Conservation (phyloP, 1,284 basidiomycete species). For the Pholiota adiposa region DNA sequence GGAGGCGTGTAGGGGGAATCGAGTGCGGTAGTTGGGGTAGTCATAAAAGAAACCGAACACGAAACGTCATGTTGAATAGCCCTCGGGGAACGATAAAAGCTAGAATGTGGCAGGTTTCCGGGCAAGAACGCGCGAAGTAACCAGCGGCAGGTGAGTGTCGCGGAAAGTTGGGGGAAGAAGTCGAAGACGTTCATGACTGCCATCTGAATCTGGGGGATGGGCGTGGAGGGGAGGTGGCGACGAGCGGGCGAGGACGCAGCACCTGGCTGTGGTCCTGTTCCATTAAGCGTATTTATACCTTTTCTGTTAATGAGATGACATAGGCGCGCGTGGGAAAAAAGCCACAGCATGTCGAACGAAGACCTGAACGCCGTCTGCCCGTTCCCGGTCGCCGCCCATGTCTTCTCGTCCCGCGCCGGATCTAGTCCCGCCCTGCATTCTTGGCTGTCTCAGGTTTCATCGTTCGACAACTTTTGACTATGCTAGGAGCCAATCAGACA, state of each 20-base stretch:
- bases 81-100: slow-evolving; percentile 28
- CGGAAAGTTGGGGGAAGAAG: slow-evolving; percentile 35
- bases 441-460: background rate
- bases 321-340: slow-evolving; percentile 6
- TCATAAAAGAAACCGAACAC: slow-evolving; percentile 33
- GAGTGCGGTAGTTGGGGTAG: slow-evolving; percentile 14
- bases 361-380: background rate
- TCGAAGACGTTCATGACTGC: slow-evolving; percentile 34
- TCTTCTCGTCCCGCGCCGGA: background rate
- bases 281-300: slow-evolving; percentile 9
- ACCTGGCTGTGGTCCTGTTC: slow-evolving; percentile 13
- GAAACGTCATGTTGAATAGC: slow-evolving; percentile 40
- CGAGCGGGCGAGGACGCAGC: slow-evolving; percentile 9
- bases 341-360: background rate
- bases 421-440: background rate
- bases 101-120: slow-evolving; percentile 18
- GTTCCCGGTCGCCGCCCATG: background rate
- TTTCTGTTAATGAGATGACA: slow-evolving; percentile 12
- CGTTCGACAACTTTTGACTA: too few relatives aligned
- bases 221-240: slow-evolving; percentile 5
- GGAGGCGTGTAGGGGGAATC: slow-evolving; percentile 11
- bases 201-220: background rate
- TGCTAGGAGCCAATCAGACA: background rate
- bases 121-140: slow-evolving; percentile 20
- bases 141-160: slow-evolving; percentile 29